Evolutionary conservation across 1,139 yeast genomes (phyloP).

Genomic region (Hemisphaericaspora xylofermentans): DNA sequence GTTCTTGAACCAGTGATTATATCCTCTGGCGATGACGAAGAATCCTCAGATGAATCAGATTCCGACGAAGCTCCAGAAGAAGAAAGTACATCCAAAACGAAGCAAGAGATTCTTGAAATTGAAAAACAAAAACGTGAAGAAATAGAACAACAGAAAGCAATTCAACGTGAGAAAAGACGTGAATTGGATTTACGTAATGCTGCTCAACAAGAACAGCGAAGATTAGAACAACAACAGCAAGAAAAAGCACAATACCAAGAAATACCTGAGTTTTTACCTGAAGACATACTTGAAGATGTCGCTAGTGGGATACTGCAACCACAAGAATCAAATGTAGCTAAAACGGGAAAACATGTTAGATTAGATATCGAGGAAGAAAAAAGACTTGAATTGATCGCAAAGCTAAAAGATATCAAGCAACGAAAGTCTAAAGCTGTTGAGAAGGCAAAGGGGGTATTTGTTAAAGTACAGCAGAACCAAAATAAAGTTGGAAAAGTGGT

Average conservation of each 20-base stretch:
- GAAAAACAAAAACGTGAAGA: constrained; percentile 34
- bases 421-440: constrained; percentile 42
- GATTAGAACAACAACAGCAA: constrained; percentile 7
- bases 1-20: constrained; percentile 9
- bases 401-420: constrained; percentile 30
- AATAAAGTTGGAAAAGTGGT: constrained; percentile 25
- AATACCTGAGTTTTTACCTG: constrained; percentile 53
- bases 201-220: constrained; percentile 47
- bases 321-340: background rate
- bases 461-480: constrained; percentile 34
- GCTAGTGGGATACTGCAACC: constrained; percentile 13
- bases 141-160: constrained; percentile 32
- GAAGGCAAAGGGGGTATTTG: constrained; percentile 56
- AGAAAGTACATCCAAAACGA: constrained; percentile 35
- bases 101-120: constrained; percentile 31
- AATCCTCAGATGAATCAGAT: constrained; percentile 21
- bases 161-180: constrained; percentile 51
- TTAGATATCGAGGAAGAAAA: constrained; percentile 31
- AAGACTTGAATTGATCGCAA: constrained; percentile 18
- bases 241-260: constrained; percentile 18
- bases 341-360: constrained; percentile 35
- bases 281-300: constrained; percentile 23
- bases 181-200: constrained; percentile 45
- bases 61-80: constrained; percentile 53
- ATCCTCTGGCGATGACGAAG: constrained; percentile 14